Base-by-base conservation (phyloP, 1,284 basidiomycete species). In the Xerocomus minutiporus region DNA sequence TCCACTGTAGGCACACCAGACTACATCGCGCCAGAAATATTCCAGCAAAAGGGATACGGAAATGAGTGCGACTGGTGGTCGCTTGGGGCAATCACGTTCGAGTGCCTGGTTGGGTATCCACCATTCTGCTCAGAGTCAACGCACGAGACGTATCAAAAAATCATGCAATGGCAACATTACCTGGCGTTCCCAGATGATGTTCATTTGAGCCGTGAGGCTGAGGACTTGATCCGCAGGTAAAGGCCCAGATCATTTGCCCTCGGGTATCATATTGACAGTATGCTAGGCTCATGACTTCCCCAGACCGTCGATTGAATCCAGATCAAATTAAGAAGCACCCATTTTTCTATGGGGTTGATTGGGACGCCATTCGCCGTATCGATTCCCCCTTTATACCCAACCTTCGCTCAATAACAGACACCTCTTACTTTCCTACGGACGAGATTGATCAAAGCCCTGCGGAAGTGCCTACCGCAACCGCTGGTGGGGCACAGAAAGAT, bases 1-100 rank as follows among this genome's bases (percentile, higher is more conserved):
- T 97, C 95, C 1, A 99, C 97, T n/a, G 97, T 99, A 56, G 96
- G 97, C 40, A 99, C 96, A 23, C 97, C 97, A 1, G 96, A 99
- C 72, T 99, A 99, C 71, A 99, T 99, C 62, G 95, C 97, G 2
- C 96, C 96, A 0, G 97, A 99, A 69, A 97, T 99, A 70, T 99
- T 99, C 78, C 72, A 92, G 59, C 93, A 97, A 70, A 89, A 94
- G 68, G 97, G 97, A 7, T 99, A 99, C 67, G 93, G 93, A 39
- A 93, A 97, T 66, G 95, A 97, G 71, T 97, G 94, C 66, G 95
- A 97, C 69, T 97, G 93, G 93, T 97, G 95, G 95, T 93, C 91
- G 8, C 78, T 95, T 23, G 93, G 97, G 4, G 93, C 94, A 6
- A 99, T 99, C 77, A 97, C 95, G 91, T 99, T 97, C 68, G 97